These are phyloP conservation scores for Umbelopsis sp. DNA, from an alignment of 192 early-diverging fungal species.

Conservation along the genomic window DNA sequence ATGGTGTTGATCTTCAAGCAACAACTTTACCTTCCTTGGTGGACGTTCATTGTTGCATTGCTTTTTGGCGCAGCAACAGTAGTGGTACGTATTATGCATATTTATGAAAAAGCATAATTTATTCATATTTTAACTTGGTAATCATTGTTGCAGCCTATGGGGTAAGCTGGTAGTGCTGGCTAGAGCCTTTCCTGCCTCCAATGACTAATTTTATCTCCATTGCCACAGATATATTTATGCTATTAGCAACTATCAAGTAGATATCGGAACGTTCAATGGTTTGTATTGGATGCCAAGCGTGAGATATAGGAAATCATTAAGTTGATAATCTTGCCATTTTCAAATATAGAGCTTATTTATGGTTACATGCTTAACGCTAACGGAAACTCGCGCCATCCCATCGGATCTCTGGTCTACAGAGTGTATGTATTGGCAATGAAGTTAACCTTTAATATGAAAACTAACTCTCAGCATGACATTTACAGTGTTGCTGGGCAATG, in stretches of 20 bases:
- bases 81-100: constrained; percentile 15
- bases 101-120: not conserved
- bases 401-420: constrained; percentile 5
- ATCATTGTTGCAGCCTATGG: not conserved
- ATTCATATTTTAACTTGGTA: not conserved
- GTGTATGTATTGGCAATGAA: not conserved
- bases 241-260: constrained; percentile 42
- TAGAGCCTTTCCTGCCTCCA: not conserved
- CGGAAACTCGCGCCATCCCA: constrained; percentile 5
- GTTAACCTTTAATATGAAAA: too few species aligned
- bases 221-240: constrained; percentile 42
- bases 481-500: constrained; percentile 43
- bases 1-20: constrained; percentile 47
- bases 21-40: constrained; percentile 62
- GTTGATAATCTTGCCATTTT: not conserved
- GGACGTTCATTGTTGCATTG: constrained; percentile 53
- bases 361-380: constrained; percentile 12
- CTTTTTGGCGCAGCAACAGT: constrained; percentile 41
- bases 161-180: not conserved
- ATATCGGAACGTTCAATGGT: constrained; percentile 42
- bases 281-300: not conserved
- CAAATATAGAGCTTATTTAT: not conserved
- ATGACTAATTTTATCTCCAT: not conserved
- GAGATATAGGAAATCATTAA: too few species aligned
- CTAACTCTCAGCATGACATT: constrained; percentile 18